A percentile compares a stretch with the other conserved stretches of the same genome.
These are phyloP conservation scores for Brassica napus DNA, from an alignment of 345 rosid species.

Conservation along the genomic window DNA sequence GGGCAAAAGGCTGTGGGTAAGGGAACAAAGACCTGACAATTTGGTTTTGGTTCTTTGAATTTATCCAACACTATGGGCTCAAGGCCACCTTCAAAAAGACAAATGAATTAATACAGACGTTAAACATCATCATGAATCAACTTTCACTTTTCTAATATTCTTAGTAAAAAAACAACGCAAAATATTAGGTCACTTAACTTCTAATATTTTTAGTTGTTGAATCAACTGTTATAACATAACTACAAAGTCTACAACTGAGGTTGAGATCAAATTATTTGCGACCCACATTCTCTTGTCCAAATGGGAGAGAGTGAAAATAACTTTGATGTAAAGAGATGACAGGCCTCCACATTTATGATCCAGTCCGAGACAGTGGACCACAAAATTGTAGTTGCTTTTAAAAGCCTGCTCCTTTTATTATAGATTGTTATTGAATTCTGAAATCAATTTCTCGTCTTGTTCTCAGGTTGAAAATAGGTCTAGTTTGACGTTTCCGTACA, in stretches of 20 bases:
- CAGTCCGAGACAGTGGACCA: not conserved
- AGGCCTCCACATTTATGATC: not conserved
- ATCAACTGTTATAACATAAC: not conserved
- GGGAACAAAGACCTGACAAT: conserved; percentile 25
- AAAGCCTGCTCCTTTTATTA: not conserved
- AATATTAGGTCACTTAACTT: not conserved
- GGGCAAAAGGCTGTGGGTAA: conserved; percentile 13
- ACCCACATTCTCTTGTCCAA: not conserved
- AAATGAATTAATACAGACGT: conserved; percentile 1
- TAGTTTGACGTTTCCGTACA: not conserved
- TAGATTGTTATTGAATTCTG: not conserved
- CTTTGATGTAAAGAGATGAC: not conserved
- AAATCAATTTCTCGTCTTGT: not conserved
- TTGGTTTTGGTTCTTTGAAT: conserved; percentile 17
- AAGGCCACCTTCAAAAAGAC: not conserved
- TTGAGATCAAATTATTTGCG: not conserved
- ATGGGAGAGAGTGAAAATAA: not conserved
- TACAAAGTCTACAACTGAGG: not conserved
- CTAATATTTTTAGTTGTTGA: not conserved
- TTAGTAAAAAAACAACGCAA: not conserved
- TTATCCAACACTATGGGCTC: conserved; percentile 24
- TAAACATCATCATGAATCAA: not conserved
- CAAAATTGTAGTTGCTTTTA: not conserved
- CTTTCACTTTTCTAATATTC: not conserved
- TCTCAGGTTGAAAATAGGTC: not conserved